Evolutionary conservation across 768 basidiomycete species (phyloP).

Genomic region (Mrakia blollopis): DNA sequence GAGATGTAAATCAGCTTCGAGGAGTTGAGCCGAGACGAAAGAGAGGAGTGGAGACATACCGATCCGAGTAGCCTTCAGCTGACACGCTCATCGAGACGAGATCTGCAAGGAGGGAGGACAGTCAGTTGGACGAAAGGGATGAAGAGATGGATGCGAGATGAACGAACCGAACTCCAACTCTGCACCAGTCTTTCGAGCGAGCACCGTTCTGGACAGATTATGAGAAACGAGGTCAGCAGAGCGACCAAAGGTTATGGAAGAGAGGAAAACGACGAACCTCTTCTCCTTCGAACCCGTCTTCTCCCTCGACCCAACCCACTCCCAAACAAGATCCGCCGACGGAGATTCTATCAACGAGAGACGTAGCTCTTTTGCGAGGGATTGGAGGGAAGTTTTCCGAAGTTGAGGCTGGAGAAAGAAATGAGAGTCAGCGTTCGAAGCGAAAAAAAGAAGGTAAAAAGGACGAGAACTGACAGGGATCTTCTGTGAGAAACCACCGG

Average conservation of each 20-base stretch:
- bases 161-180: slow-evolving; percentile 21
- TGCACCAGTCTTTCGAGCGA: not conserved
- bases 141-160: not conserved
- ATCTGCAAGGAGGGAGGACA: not conserved
- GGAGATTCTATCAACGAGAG: not conserved
- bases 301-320: slow-evolving; percentile 14
- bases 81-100: slow-evolving; percentile 12
- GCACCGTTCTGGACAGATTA: not conserved
- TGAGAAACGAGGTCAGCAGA: too few species aligned
- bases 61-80: not conserved
- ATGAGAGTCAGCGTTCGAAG: not conserved
- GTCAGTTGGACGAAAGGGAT: not conserved
- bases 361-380: slow-evolving; percentile 20
- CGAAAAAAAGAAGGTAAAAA: not conserved
- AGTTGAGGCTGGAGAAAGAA: not conserved
- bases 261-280: not conserved
- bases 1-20: not conserved
- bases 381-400: not conserved
- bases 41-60: not conserved
- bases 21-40: too few species aligned
- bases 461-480: slow-evolving; percentile 11
- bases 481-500: slow-evolving; percentile 16
- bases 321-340: slow-evolving; percentile 10
- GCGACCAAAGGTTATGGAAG: not conserved
- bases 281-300: not conserved